Base-by-base conservation (phyloP, 495 filamentous ascomycete species). In the Staphylotrichum longicolle region DNA sequence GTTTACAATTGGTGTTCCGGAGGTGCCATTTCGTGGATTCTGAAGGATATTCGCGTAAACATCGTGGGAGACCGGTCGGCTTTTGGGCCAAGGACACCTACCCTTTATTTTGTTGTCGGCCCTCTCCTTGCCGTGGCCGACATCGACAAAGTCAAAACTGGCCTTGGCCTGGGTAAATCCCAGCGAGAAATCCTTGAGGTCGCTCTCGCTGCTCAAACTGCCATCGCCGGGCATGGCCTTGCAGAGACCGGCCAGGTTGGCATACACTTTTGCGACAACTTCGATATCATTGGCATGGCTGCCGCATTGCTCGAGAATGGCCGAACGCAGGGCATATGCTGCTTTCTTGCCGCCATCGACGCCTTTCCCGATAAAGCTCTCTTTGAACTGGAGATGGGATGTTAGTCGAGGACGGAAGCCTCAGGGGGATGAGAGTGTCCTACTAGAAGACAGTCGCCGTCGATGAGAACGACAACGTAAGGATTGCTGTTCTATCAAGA, bases 1-100 rank as follows among this genome's bases (percentile, higher is more conserved):
- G 90, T 66, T 88, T 88, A 74, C 91, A 95, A 71, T 91, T 89
- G 67, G 79, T 82, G 66, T 93, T 82, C 83, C 85, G 78, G 82
- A 90, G 64, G 75, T 85, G 78, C 72, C 77, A 83, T 51, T 73
- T 67, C 7, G 77, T 69, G 37, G 64, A 71, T 67, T 91, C 91
- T 93, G 2, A 6, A 46, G 30, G 37, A n/a, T 3, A 11, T 49
- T 7, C 1, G 30, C 9, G 27, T 33, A 7, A 51, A 3, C 48
- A 51, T 27, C 27, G 8, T 9, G 10, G 27, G 10, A 4, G 48
- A 35, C 0, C 8, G 12, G 27, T 39, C 37, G 37, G 2, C 6
- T 7, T 10, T 39, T 39, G 37, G 37, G 20, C 20, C 20, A n/a
- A 14, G 12, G 12, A 37, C 7, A 9, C 42, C 14, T 40, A 92